Conservation (phyloP, 805 yeast species). For the Kuraishia ogatae region DNA sequence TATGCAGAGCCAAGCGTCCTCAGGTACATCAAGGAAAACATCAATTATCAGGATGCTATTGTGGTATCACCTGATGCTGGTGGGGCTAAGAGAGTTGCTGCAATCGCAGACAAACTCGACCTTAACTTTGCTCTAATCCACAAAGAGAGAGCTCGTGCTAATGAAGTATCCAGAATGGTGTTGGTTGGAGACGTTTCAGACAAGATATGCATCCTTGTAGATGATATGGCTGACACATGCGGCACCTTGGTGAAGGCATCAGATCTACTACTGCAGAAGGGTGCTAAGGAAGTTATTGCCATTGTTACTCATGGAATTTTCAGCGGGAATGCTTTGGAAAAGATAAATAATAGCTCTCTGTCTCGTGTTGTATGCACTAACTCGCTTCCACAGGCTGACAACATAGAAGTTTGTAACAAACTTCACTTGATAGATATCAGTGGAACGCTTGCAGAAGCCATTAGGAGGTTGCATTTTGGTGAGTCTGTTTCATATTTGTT, state of each 20-base stretch:
- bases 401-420: slow-evolving; percentile 50
- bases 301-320: slow-evolving; percentile 95
- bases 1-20: slow-evolving; percentile 92
- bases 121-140: slow-evolving; percentile 92
- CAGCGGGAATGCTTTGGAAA: slow-evolving; percentile 74
- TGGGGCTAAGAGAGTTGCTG: slow-evolving; percentile 96
- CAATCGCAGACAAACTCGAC: slow-evolving; percentile 86
- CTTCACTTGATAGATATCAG: slow-evolving; percentile 78
- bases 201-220: slow-evolving; percentile 79
- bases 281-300: slow-evolving; percentile 82
- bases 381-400: slow-evolving; percentile 76
- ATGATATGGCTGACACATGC: slow-evolving; percentile 98
- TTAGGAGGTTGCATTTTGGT: slow-evolving; percentile 92
- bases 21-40: slow-evolving; percentile 64
- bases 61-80: slow-evolving; percentile 98
- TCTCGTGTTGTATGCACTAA: slow-evolving; percentile 83
- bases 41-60: slow-evolving; percentile 49
- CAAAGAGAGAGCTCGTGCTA: slow-evolving; percentile 91
- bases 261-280: slow-evolving; percentile 69
- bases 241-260: slow-evolving; percentile 96
- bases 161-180: slow-evolving; percentile 92
- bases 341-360: slow-evolving; percentile 58
- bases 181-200: slow-evolving; percentile 88
- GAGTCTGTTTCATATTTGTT: slow-evolving; percentile 88
- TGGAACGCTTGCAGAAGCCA: slow-evolving; percentile 86